These are phyloP conservation scores for Suillus cothurnatus DNA, from an alignment of 768 basidiomycete species.

Conservation along the genomic window DNA sequence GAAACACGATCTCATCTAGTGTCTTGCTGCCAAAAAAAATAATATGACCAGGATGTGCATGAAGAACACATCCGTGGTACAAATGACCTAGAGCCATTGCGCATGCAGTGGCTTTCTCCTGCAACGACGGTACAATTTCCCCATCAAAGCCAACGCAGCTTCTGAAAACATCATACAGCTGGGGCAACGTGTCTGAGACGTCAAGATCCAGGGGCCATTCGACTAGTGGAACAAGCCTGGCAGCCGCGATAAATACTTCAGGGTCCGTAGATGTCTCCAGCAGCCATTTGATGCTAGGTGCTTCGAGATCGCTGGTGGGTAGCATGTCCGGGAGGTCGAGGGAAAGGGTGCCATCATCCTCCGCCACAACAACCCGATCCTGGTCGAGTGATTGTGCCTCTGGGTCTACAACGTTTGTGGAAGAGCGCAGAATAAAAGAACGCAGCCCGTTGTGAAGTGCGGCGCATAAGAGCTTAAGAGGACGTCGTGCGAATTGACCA, in stretches of 20 bases:
- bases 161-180: not conserved
- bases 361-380: not conserved
- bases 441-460: not conserved
- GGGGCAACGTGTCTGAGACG: not conserved
- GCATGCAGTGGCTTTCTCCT: not conserved
- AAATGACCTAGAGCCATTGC: not conserved
- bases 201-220: not conserved
- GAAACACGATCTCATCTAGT: too few relatives aligned
- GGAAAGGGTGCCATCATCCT: not conserved
- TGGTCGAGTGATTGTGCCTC: not conserved
- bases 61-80: not conserved
- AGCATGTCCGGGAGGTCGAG: not conserved
- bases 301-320: not conserved
- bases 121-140: not conserved
- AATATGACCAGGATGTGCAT: not conserved
- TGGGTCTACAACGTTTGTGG: not conserved
- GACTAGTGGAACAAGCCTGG: not conserved
- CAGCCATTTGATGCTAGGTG: conserved; percentile 8
- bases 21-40: not conserved
- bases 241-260: not conserved
- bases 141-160: not conserved
- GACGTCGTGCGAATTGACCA: not conserved
- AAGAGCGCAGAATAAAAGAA: not conserved
- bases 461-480: not conserved
- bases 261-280: not conserved